A percentile compares a stretch with the other conserved stretches of the same genome.
Evolutionary conservation across 371 early-diverging fungal species (phyloP).

Genomic region (Lichtheimia corymbifera): DNA sequence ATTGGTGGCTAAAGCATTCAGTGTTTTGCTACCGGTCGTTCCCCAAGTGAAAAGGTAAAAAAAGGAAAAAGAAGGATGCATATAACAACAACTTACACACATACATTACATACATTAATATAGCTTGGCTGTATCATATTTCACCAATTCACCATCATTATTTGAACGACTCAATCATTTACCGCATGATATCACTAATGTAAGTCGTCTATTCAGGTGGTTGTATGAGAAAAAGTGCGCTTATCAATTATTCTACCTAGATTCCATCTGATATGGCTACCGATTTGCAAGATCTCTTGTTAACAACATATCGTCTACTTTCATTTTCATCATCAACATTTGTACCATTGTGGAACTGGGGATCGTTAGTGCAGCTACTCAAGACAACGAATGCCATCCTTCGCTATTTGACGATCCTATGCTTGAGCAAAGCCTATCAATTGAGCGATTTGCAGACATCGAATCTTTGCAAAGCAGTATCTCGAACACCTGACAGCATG

Average conservation of each 20-base stretch:
- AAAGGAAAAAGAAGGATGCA: not conserved
- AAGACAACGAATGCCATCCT: conserved; percentile 42
- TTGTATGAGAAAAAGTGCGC: not conserved
- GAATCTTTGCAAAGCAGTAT: conserved; percentile 24
- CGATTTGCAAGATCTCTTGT: conserved; percentile 51
- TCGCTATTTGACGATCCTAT: conserved; percentile 56
- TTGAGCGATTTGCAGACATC: conserved; percentile 51
- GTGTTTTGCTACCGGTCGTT: conserved; percentile 64
- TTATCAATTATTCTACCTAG: not conserved
- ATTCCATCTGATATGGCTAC: conserved; percentile 1
- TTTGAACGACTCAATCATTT: conserved; percentile 51
- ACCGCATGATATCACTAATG: conserved; percentile 16
- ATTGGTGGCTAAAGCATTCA: conserved; percentile 63
- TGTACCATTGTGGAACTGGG: conserved; percentile 67
- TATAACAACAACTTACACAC: not conserved
- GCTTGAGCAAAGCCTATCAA: conserved; percentile 54
- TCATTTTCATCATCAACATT: conserved; percentile 57
- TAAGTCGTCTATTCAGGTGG: not conserved
- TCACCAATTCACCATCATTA: conserved; percentile 56
- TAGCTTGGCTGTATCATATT: conserved; percentile 65
- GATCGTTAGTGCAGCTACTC: conserved; percentile 59
- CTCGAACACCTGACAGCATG: conserved; percentile 6
- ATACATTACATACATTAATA: not conserved
- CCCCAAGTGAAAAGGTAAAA: conserved; percentile 75
- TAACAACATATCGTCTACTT: conserved; percentile 65